Evolutionary conservation across 192 early-diverging fungal species (phyloP).

Genomic region (Mortierella hygrophila): DNA sequence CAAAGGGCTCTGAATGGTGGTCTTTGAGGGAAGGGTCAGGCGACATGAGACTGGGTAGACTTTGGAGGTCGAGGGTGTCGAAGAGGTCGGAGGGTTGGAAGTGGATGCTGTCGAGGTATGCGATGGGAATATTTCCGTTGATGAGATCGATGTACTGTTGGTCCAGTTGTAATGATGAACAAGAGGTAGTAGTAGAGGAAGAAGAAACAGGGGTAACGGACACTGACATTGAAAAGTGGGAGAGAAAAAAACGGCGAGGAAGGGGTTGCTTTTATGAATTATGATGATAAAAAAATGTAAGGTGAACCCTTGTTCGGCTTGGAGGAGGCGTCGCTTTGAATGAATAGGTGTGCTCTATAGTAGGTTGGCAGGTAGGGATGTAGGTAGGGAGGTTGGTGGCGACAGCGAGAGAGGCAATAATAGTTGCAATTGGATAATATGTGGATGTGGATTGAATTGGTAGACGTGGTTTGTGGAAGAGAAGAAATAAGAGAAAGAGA

Average conservation of each 20-base stretch:
- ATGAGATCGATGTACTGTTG: background rate
- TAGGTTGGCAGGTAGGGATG: too few relatives aligned
- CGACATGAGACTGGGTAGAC: conserved; percentile 21
- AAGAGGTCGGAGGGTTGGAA: background rate
- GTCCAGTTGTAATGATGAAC: background rate
- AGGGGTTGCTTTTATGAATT: background rate
- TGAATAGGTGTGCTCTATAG: background rate
- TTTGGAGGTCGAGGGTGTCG: conserved; percentile 24
- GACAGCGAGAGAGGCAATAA: too few relatives aligned
- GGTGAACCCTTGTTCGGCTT: background rate
- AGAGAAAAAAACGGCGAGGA: background rate
- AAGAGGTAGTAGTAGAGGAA: background rate
- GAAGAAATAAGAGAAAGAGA: background rate
- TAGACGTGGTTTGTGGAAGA: background rate
- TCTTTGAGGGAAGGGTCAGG: conserved; percentile 25
- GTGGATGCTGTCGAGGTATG: background rate
- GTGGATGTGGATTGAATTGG: background rate
- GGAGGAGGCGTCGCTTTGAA: background rate
- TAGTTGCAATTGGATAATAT: background rate
- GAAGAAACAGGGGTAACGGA: background rate
- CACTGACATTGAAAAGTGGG: background rate
- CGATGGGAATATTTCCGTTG: background rate
- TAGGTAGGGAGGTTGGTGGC: too few relatives aligned
- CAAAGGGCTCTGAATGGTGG: conserved; percentile 10
- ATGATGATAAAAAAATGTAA: too few relatives aligned